phyloP scores from a whole-genome alignment of 352 stramenopile species.

The Globisporangium spinosum region DNA sequence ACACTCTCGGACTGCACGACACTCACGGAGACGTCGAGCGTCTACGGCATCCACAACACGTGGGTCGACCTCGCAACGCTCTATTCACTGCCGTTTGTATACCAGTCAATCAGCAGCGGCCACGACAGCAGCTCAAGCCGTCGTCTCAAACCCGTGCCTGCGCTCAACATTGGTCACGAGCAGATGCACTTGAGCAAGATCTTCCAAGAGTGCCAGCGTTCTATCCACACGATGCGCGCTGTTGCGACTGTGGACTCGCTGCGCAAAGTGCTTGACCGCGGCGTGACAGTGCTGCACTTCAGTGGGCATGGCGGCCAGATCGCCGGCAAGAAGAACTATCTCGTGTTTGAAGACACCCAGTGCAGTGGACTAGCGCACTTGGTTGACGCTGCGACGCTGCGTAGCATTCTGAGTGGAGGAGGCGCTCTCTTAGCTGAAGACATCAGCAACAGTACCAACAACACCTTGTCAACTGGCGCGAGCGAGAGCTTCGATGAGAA shows the following conservation, averaged over 20 bases:
- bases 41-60: constrained; percentile 76
- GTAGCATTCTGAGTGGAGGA: constrained; percentile 47
- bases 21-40: constrained; percentile 62
- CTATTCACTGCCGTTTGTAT: constrained; percentile 71
- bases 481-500: constrained; percentile 8
- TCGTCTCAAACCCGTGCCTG: constrained; percentile 55
- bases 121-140: constrained; percentile 15
- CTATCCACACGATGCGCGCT: constrained; percentile 70
- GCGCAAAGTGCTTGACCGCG: constrained; percentile 72
- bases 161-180: constrained; percentile 67
- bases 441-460: background rate
- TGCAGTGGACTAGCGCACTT: constrained; percentile 61
- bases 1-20: constrained; percentile 75
- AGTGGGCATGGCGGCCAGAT: constrained; percentile 70
- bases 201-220: constrained; percentile 68
- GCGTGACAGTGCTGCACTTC: constrained; percentile 75
- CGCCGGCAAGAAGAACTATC: constrained; percentile 54
- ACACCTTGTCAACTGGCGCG: background rate
- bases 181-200: constrained; percentile 68
- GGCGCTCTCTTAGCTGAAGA: constrained; percentile 22
- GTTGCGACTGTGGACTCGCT: constrained; percentile 71
- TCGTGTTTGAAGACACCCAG: constrained; percentile 80
- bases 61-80: constrained; percentile 77
- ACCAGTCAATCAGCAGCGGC: constrained; percentile 25
- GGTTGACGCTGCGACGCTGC: constrained; percentile 57